Conservation (phyloP, 2,329 filamentous ascomycete species). For the Elsinoe ampelina region DNA sequence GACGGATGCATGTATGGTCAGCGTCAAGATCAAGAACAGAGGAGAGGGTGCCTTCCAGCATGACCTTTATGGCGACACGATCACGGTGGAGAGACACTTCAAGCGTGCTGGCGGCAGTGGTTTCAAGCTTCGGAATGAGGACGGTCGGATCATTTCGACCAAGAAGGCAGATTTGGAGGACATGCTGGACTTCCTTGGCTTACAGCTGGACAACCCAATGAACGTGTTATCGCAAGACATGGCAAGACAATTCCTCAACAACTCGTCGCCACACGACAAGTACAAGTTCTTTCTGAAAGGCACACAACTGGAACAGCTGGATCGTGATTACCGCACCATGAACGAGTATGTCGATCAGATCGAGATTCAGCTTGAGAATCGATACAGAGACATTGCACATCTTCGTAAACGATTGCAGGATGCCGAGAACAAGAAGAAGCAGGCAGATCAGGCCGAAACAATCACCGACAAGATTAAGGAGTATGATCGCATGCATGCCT, state of each 20-base stretch:
- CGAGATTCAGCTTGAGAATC: conserved; percentile 52
- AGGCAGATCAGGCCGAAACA: conserved; percentile 56
- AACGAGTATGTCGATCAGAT: conserved; percentile 69
- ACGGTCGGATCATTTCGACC: conserved; percentile 62
- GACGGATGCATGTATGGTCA: conserved; percentile 60
- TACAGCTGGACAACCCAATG: conserved; percentile 95
- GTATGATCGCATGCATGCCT: conserved; percentile 62
- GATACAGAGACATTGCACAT: conserved; percentile 52
- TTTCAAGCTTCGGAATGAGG: conserved; percentile 75
- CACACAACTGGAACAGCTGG: conserved; percentile 83
- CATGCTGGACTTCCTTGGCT: conserved; percentile 82
- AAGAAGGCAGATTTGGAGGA: conserved; percentile 85
- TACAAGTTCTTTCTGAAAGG: conserved; percentile 96
- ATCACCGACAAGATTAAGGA: conserved; percentile 53
- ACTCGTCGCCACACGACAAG: conserved; percentile 71
- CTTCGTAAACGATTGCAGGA: conserved; percentile 51
- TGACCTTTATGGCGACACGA: conserved; percentile 72
- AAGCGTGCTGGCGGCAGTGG: conserved; percentile 62
- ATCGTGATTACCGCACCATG: conserved; percentile 81
- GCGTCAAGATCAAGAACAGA: conserved; percentile 83
- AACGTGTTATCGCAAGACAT: conserved; percentile 94
- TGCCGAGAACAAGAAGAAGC: conserved; percentile 55
- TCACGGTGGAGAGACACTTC: conserved; percentile 88
- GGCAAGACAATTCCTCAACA: conserved; percentile 84
- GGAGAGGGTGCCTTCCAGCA: conserved; percentile 76